These are phyloP conservation scores for Candida ortonii DNA, from an alignment of 805 yeast genomes.

Conservation along the genomic window DNA sequence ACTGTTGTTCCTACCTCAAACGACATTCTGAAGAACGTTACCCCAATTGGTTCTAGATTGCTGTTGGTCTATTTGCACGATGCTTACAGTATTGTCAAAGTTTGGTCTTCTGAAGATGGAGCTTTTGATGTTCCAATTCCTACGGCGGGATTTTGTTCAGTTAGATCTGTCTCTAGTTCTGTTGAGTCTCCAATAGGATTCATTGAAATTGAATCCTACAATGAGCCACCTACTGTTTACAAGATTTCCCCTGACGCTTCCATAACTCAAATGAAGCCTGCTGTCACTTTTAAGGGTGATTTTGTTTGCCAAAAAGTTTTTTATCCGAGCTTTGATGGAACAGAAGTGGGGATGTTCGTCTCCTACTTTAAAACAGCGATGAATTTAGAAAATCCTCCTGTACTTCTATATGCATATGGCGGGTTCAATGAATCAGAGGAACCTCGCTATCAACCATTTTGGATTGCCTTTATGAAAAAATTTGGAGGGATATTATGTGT, in stretches of 20 bases:
- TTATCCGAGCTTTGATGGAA: slow-evolving; percentile 6
- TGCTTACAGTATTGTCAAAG: slow-evolving; percentile 2
- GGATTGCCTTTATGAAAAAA: slow-evolving; percentile 6
- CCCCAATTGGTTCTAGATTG: slow-evolving; percentile 2
- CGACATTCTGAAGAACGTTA: slow-evolving; percentile 4
- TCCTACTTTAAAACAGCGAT: slow-evolving; percentile 3
- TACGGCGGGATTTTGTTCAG: slow-evolving; percentile 2
- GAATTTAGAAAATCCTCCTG: slow-evolving; percentile 5
- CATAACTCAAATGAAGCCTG: not conserved
- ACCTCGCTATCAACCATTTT: slow-evolving; percentile 8
- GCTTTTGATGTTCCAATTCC: not conserved
- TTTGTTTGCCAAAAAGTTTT: slow-evolving; percentile 5
- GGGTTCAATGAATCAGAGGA: slow-evolving; percentile 10
- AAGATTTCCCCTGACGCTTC: not conserved
- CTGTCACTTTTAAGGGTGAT: not conserved
- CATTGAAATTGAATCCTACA: slow-evolving; percentile 8
- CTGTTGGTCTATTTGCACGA: slow-evolving; percentile 10
- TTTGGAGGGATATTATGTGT: slow-evolving; percentile 10
- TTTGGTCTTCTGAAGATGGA: slow-evolving; percentile 6
- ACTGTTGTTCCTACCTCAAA: slow-evolving; percentile 1
- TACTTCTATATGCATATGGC: slow-evolving; percentile 9
- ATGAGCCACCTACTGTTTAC: slow-evolving; percentile 2
- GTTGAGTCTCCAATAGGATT: not conserved
- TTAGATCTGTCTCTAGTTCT: slow-evolving; percentile 1
- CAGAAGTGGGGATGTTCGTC: slow-evolving; percentile 8